A percentile compares a stretch with the other conserved stretches of the same genome.
phyloP scores from a whole-genome alignment of 768 basidiomycete species.

The Cystobasidium ongulense region DNA sequence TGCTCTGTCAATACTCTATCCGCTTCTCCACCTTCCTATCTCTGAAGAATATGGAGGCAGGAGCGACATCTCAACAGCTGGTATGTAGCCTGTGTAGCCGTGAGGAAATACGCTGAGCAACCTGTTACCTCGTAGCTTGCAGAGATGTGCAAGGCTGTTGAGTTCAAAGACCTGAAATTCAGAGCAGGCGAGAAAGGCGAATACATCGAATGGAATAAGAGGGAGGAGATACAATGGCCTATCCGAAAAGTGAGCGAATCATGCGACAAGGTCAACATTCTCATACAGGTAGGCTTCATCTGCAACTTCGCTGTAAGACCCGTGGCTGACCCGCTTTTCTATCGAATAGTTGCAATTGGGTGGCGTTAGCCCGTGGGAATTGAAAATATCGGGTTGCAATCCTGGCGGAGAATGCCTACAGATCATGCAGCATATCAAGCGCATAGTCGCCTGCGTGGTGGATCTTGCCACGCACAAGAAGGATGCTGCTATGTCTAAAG shows the following conservation, averaged over 20 bases:
- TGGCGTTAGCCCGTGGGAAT: slow-evolving; percentile 50
- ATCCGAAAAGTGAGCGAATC: slow-evolving; percentile 65
- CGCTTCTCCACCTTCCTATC: slow-evolving; percentile 59
- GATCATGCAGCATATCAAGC: slow-evolving; percentile 65
- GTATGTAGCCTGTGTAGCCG: slow-evolving; percentile 47
- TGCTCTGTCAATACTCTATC: slow-evolving; percentile 40
- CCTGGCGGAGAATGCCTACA: slow-evolving; percentile 57
- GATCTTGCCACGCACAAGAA: slow-evolving; percentile 64
- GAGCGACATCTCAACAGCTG: slow-evolving; percentile 58
- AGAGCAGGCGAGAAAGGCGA: slow-evolving; percentile 70
- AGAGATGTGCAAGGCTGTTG: slow-evolving; percentile 57
- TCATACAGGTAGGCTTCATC: neutral
- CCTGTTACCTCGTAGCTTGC: slow-evolving; percentile 51
- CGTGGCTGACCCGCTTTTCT: too few species aligned
- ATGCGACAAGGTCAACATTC: slow-evolving; percentile 58
- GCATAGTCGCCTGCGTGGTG: slow-evolving; percentile 72
- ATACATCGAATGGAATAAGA: slow-evolving; percentile 25
- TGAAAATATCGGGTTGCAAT: slow-evolving; percentile 62
- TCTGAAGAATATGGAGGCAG: slow-evolving; percentile 53
- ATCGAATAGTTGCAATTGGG: slow-evolving; percentile 42
- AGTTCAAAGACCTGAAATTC: slow-evolving; percentile 64
- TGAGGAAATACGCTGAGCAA: neutral
- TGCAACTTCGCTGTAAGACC: slow-evolving; percentile 34
- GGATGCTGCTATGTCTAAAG: slow-evolving; percentile 60
- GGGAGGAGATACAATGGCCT: slow-evolving; percentile 71